Base-by-base conservation (phyloP, 495 filamentous ascomycete genomes). In the Parathielavia hyrcaniae region DNA sequence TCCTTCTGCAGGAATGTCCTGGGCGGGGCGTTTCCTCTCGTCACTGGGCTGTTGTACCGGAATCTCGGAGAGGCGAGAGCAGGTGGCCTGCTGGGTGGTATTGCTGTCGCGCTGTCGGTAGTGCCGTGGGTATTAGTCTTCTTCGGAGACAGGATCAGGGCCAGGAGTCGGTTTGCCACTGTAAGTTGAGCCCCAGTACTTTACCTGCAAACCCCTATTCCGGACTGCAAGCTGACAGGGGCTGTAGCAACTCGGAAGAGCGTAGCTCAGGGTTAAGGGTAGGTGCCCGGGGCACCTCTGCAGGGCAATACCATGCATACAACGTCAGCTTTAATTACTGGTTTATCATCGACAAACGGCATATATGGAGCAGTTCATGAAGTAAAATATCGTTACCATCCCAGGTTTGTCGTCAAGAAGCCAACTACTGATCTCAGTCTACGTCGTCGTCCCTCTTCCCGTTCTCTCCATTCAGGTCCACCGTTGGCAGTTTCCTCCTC, bases 61-160 rank as follows among this genome's bases (percentile, higher is more conserved):
- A 81, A 82, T 9, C 70, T 97, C 60, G 85, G 85, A 1, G 88
- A 84, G 65, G 79, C 83, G 0, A 83, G 79, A n/a, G 90, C 86
- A 5, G 86, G 82, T 2, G 89, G 82, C 58, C 68, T 96, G 36
- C 72, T 97, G 30, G 91, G 90, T 5, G 88, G 81, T 0, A 80
- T 97, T 62, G 88, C 86, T 0, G 75, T 79, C 9, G 58, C 81
- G 7, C 68, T 97, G 53, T 90, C 86, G 9, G 66, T 86, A 14
- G 90, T 96, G 34, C 92, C 91, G 0, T 96, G 90, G 89, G 82
- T 90, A 8, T 70, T 97, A 63, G 83, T 90, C 4, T 82, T 91
- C 34, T 95, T 81, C 65, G 92, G 92, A 4, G 83, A 85, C 20
- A 80, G 65, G 71, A 95, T 97, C 58, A 76, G 92, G 53, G 85